Evolutionary conservation across 257 asterid genomes (phyloP), one percentile per base, ranked within the genome.

Genomic region (Mitragyna speciosa): DNA sequence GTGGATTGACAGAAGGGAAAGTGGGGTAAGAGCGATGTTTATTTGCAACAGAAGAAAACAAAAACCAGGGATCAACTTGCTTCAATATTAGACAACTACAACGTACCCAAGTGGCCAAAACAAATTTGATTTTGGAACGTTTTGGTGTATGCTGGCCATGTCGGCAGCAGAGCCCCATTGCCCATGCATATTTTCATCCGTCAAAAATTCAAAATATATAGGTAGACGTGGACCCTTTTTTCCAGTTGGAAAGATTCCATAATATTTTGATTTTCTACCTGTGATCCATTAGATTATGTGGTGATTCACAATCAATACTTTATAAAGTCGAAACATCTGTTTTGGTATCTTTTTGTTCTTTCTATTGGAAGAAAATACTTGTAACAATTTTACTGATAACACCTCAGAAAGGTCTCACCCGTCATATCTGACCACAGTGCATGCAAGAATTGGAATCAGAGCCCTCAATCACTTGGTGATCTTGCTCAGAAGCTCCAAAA

Each of bases 101-200:
- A 52, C 83, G 77, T 59, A 72, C 76, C 76, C 89, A 85, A 90
- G 85, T 88, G 83, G 93, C 82, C 30, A 78, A 20, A 49, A 33
- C n/a, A 28, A 82, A 83, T 84, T 84, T 88, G 88, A 87, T 90
- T 83, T 84, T 26, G 22, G 26, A 49, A 66, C 80, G 9, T 33
- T 22, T 8, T 63, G 48, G 31, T 79, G 39, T 68, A 33, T 77
- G 79, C 80, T 78, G 82, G 86, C 83, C 91, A 88, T 90, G 94
- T 88, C 92, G 88, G 89, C 85, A 88, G 80, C 88, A 85, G 77
- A 76, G 75, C 73, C 39, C 22, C 22, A 45, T 22, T n/a, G n/a
- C n/a, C n/a, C n/a, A n/a, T n/a, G n/a, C n/a, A n/a, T n/a, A n/a
- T n/a, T n/a, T n/a, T n/a, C n/a, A n/a, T n/a, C n/a, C n/a, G n/a